These are phyloP conservation scores for Jackrogersella multiformis DNA, from an alignment of 495 filamentous ascomycete genomes.

Conservation along the genomic window DNA sequence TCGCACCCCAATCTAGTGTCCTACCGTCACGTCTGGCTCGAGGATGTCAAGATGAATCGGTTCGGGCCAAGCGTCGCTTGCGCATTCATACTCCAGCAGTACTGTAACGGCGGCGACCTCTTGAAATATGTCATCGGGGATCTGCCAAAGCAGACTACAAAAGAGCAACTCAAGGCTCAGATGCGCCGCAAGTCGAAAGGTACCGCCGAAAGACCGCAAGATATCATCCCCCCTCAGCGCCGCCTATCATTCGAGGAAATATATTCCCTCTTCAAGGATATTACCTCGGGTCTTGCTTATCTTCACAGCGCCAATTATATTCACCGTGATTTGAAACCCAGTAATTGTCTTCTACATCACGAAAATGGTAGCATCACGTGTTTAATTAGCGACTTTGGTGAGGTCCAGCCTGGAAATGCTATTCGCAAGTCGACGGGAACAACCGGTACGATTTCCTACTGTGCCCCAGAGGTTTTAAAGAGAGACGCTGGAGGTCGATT, in stretches of 20 bases:
- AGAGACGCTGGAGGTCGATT: conserved; percentile 74
- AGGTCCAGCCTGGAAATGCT: conserved; percentile 84
- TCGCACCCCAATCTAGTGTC: conserved; percentile 96
- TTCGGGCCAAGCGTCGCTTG: conserved; percentile 95
- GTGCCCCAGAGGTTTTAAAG: conserved; percentile 90
- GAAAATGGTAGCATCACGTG: conserved; percentile 75
- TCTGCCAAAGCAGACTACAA: conserved; percentile 67
- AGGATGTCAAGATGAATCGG: conserved; percentile 80
- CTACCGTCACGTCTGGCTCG: conserved; percentile 96
- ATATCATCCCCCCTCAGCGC: conserved; percentile 62
- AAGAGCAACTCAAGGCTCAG: conserved; percentile 86
- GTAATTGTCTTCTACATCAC: conserved; percentile 89
- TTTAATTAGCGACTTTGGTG: conserved; percentile 95
- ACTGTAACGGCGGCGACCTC: conserved; percentile 94
- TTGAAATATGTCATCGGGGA: conserved; percentile 82
- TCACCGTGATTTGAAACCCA: conserved; percentile 94
- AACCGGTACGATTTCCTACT: conserved; percentile 97
- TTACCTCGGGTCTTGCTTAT: conserved; percentile 89
- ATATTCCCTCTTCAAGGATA: conserved; percentile 95
- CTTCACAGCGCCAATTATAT: conserved; percentile 95
- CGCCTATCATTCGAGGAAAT: conserved; percentile 86
- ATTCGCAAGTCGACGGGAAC: conserved; percentile 88
- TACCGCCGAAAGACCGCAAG: conserved; percentile 53
- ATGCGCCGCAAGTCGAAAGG: conserved; percentile 79
- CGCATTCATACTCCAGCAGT: conserved; percentile 96